These are phyloP conservation scores for Echria macrotheca DNA, from an alignment of 495 filamentous ascomycete genomes.

Conservation along the genomic window DNA sequence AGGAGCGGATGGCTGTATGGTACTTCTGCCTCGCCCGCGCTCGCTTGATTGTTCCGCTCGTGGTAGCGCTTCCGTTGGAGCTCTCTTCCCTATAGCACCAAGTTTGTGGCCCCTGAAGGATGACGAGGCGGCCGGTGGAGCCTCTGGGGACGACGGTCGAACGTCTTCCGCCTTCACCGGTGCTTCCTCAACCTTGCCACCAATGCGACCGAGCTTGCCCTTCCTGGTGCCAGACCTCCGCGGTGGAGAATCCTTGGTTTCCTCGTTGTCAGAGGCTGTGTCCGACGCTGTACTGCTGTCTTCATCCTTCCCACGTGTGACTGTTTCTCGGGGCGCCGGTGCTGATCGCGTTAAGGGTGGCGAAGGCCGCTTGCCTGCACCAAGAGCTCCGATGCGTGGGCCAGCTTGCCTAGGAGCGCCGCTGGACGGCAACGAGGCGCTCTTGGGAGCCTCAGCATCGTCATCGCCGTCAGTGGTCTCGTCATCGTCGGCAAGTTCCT, in stretches of 20 bases:
- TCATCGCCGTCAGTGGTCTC: constrained; percentile 35
- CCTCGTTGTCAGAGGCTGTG: constrained; percentile 37
- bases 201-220: constrained; percentile 38
- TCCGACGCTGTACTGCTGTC: constrained; percentile 23
- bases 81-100: constrained; percentile 32
- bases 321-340: constrained; percentile 7
- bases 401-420: not conserved
- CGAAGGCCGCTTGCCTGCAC: constrained; percentile 18
- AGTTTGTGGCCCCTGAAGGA: constrained; percentile 25
- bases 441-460: constrained; percentile 16
- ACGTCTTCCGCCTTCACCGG: constrained; percentile 5
- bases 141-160: constrained; percentile 16
- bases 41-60: constrained; percentile 5
- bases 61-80: constrained; percentile 14
- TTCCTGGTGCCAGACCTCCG: constrained; percentile 19
- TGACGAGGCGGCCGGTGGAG: constrained; percentile 2
- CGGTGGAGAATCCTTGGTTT: constrained; percentile 11
- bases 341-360: constrained; percentile 10
- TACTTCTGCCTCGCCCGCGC: constrained; percentile 17
- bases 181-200: constrained; percentile 25
- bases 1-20: constrained; percentile 3
- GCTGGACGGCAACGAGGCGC: constrained; percentile 1
- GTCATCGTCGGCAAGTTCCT: constrained; percentile 21
- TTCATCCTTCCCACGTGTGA: not conserved
- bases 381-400: constrained; percentile 24